Evolutionary conservation across 805 yeast species (phyloP).

Genomic region (Hanseniaspora mollemarum): DNA sequence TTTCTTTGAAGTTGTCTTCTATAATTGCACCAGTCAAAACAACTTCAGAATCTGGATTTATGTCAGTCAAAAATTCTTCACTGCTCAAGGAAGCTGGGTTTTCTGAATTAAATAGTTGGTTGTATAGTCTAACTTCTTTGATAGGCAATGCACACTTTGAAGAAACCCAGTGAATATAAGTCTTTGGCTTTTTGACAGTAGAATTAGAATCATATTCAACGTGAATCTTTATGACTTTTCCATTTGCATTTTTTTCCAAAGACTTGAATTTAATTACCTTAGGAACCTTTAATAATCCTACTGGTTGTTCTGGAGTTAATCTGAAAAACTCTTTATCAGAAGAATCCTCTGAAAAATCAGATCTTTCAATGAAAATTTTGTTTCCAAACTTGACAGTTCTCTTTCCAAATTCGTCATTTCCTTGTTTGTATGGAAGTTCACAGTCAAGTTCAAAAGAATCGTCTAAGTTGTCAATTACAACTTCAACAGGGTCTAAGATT

Average conservation of each 20-base stretch:
- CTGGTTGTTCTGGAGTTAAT: conserved; percentile 86
- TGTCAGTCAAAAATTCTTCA: conserved; percentile 75
- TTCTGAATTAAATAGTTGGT: conserved; percentile 78
- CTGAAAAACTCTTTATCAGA: conserved; percentile 70
- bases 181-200: conserved; percentile 69
- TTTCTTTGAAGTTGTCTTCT: conserved; percentile 64
- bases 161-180: conserved; percentile 95
- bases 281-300: conserved; percentile 88
- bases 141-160: conserved; percentile 50
- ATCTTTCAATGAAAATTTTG: conserved; percentile 69
- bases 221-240: conserved; percentile 56
- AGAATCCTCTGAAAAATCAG: conserved; percentile 66
- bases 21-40: conserved; percentile 54
- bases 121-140: conserved; percentile 73
- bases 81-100: conserved; percentile 74
- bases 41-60: conserved; percentile 69
- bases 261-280: conserved; percentile 61
- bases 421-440: conserved; percentile 83
- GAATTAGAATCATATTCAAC: conserved; percentile 67
- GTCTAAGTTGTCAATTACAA: conserved; percentile 68
- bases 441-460: conserved; percentile 62
- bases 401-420: conserved; percentile 63
- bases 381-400: conserved; percentile 67
- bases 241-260: conserved; percentile 41
- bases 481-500: conserved; percentile 74